Conservation (phyloP, 345 rosid genomes). For the Eucalyptus dawsonii region DNA sequence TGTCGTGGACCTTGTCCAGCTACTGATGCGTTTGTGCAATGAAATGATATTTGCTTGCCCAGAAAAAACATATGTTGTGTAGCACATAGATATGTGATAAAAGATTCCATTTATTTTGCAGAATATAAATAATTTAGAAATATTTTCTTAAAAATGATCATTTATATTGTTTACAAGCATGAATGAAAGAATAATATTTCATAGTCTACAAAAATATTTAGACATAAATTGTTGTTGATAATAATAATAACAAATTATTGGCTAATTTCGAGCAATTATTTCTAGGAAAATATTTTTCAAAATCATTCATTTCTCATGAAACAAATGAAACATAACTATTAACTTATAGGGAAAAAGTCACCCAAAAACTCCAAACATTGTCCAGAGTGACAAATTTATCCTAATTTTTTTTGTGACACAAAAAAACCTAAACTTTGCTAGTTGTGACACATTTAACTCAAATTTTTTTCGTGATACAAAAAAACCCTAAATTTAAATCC, state of each 20-base stretch:
- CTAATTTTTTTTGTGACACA: too few species aligned
- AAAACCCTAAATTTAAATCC: too few species aligned
- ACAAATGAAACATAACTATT: not conserved
- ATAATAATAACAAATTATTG: not conserved
- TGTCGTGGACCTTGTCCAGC: not conserved
- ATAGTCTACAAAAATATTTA: not conserved
- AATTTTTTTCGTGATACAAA: too few species aligned
- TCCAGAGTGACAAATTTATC: fast-evolving
- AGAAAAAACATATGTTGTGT: not conserved
- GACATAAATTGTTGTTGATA: not conserved
- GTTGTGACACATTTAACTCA: too few species aligned
- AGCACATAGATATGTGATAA: not conserved
- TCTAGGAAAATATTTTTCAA: not conserved
- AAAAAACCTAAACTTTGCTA: too few species aligned
- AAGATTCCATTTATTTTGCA: not conserved
- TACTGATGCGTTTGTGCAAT: not conserved
- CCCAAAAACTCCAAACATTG: fast-evolving
- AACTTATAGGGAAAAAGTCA: too few species aligned
- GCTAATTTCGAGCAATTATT: not conserved
- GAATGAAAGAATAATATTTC: not conserved
- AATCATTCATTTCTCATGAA: not conserved
- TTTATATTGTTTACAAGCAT: not conserved
- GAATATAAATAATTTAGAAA: not conserved
- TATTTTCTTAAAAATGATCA: not conserved
- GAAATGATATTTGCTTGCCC: not conserved